Percentiles rank a stretch among this genome's conserved stretches.
phyloP scores from a whole-genome alignment of 495 filamentous ascomycete genomes.

The Aspergillus coremiiformis region DNA sequence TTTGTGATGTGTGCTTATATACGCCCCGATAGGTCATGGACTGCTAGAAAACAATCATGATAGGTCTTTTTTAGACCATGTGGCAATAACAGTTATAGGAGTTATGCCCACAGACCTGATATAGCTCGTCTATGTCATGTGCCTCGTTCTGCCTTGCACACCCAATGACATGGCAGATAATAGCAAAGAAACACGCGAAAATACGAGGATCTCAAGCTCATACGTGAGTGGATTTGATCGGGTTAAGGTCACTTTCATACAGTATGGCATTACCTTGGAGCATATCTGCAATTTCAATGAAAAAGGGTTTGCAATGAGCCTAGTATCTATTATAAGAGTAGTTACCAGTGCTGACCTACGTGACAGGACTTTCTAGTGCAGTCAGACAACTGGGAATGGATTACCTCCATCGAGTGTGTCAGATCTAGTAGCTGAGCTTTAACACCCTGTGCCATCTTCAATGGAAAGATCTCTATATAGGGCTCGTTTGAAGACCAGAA shows the following conservation, averaged over 20 bases:
- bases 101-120: too few relatives aligned
- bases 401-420: neutral
- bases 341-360: neutral
- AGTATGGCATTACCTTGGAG: neutral
- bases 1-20: too few relatives aligned
- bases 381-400: neutral
- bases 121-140: too few relatives aligned
- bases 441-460: neutral
- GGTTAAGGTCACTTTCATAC: neutral
- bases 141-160: too few relatives aligned
- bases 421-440: neutral
- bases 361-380: neutral
- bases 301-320: neutral
- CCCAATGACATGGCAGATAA: too few relatives aligned
- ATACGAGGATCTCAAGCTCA: neutral
- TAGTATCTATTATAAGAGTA: neutral
- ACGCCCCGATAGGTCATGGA: too few relatives aligned
- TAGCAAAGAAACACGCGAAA: too few relatives aligned
- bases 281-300: neutral
- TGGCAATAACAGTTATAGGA: too few relatives aligned
- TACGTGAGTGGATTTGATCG: neutral
- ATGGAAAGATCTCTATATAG: neutral
- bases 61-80: too few relatives aligned
- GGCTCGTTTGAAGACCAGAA: neutral
- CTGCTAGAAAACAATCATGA: too few relatives aligned